Percentiles rank a stretch among this genome's conserved stretches.
Conservation (phyloP, 371 early-diverging fungal species). For the Mucor racemosus region DNA sequence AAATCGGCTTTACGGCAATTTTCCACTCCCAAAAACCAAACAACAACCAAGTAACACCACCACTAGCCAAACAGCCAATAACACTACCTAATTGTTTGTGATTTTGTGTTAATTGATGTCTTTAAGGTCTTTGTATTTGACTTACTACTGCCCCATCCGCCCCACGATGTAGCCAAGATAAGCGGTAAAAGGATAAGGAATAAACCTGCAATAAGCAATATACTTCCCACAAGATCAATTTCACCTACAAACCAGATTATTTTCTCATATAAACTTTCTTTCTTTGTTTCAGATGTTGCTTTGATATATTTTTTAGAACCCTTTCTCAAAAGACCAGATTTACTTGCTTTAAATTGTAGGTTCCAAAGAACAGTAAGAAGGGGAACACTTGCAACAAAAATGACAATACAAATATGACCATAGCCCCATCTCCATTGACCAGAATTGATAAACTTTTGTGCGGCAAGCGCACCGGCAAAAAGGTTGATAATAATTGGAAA, state of each 20-base stretch:
- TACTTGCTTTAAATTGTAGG: background rate
- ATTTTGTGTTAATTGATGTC: too few relatives aligned
- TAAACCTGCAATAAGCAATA: background rate
- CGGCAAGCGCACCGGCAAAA: constrained; percentile 27
- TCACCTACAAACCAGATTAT: background rate
- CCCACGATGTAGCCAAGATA: background rate
- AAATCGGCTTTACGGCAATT: constrained; percentile 43
- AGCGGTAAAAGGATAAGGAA: background rate
- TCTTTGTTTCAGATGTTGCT: background rate
- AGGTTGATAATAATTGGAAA: constrained; percentile 34
- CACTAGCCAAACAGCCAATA: constrained; percentile 9
- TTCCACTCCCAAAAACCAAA: constrained; percentile 52
- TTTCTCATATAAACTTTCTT: background rate
- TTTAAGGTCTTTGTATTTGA: background rate
- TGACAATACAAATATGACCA: constrained; percentile 10
- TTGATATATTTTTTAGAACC: background rate
- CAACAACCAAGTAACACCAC: constrained; percentile 28
- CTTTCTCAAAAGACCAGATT: background rate
- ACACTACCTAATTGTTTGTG: background rate
- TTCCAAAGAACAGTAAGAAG: background rate
- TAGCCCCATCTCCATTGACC: constrained; percentile 35
- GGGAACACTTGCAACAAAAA: background rate
- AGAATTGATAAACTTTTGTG: constrained; percentile 2
- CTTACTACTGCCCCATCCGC: background rate
- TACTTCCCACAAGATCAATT: background rate